Evolutionary conservation across 495 filamentous ascomycete genomes (phyloP).

Genomic region (Podospora tetraspora): DNA sequence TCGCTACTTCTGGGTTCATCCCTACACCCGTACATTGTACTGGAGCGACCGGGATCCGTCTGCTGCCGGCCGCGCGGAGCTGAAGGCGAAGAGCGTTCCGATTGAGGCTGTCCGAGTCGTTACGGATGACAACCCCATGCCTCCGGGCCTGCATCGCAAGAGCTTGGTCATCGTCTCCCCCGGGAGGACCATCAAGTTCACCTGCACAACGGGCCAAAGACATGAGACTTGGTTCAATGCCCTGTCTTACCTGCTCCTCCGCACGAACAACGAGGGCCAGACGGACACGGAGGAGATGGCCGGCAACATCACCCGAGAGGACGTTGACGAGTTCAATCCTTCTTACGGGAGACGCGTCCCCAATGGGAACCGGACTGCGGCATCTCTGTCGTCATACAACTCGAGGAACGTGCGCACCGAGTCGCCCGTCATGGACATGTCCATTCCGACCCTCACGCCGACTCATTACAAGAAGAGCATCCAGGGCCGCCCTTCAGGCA

Average conservation of each 20-base stretch:
- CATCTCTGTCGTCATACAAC: conserved; percentile 79
- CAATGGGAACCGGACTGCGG: conserved; percentile 40
- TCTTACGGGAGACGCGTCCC: conserved; percentile 47
- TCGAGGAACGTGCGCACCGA: conserved; percentile 61
- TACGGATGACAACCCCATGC: conserved; percentile 93
- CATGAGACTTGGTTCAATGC: conserved; percentile 99
- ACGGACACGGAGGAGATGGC: conserved; percentile 55
- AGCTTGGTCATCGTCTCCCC: conserved; percentile 87
- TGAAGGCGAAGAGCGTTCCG: conserved; percentile 88
- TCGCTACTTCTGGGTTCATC: conserved; percentile 98
- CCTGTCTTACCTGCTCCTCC: conserved; percentile 82
- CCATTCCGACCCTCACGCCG: conserved; percentile 44
- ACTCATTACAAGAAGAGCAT: conserved; percentile 35
- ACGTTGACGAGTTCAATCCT: conserved; percentile 88
- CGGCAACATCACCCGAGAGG: conserved; percentile 60
- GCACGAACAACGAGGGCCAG: conserved; percentile 56
- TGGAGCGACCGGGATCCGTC: conserved; percentile 92
- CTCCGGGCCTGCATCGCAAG: conserved; percentile 89
- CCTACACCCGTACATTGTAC: conserved; percentile 93
- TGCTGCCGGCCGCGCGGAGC: conserved; percentile 65
- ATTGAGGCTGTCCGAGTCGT: conserved; percentile 92
- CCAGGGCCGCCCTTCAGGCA: conserved; percentile 30
- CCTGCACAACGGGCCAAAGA: conserved; percentile 83
- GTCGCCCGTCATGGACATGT: conserved; percentile 44
- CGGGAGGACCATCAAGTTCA: conserved; percentile 83